A percentile compares a stretch with the other conserved stretches of the same genome.
These are phyloP conservation scores for Lactuca sativa DNA, from an alignment of 129 eudicot species.

Conservation along the genomic window DNA sequence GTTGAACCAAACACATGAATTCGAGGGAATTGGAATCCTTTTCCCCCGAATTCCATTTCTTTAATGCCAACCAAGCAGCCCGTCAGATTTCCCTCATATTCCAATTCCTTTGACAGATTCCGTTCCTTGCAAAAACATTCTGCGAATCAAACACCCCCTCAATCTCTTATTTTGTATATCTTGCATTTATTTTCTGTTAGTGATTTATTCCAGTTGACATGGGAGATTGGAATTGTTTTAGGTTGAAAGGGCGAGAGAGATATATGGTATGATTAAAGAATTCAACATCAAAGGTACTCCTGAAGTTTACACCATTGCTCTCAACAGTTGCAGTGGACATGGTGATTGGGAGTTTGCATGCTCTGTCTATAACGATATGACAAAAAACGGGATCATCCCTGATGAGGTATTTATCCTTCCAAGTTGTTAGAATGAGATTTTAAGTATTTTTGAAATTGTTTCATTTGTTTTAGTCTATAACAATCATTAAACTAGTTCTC, in stretches of 20 bases:
- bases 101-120: no score
- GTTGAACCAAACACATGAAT: no score
- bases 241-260: conserved; percentile 81
- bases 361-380: conserved; percentile 77
- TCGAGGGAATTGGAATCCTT: no score
- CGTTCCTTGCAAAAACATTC: no score
- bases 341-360: conserved; percentile 97
- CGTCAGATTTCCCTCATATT: no score
- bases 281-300: conserved; percentile 89
- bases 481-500: no score
- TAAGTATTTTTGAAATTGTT: no score
- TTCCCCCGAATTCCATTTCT: no score
- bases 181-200: conserved; percentile 16
- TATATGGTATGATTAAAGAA: conserved; percentile 71
- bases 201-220: not conserved
- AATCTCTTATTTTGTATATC: not conserved
- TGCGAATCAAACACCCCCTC: no score
- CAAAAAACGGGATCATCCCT: conserved; percentile 64
- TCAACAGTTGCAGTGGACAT: conserved; percentile 78
- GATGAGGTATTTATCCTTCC: conserved; percentile 68
- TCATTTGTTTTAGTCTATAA: no score
- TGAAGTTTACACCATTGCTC: conserved; percentile 96
- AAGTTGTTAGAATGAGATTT: not conserved
- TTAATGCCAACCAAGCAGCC: no score
- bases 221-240: conserved; percentile 24